phyloP scores from a whole-genome alignment of 2,329 filamentous ascomycete species.

The Fusarium sp. region DNA sequence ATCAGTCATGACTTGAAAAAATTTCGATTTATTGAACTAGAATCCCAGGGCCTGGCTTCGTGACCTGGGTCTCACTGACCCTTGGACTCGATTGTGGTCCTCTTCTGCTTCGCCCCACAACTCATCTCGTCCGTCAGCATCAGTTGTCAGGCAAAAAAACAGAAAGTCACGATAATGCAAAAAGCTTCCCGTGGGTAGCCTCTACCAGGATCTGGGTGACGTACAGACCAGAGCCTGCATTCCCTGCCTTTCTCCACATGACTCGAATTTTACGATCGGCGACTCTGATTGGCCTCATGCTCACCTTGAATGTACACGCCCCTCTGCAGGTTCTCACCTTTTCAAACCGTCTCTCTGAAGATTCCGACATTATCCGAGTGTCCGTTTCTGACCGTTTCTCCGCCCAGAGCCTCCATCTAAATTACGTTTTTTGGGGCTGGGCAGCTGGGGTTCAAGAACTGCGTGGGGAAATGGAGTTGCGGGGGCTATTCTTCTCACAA shows the following conservation, averaged over 20 bases:
- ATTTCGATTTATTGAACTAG: conserved; percentile 11
- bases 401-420: conserved; percentile 37
- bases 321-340: conserved; percentile 17
- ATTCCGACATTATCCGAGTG: conserved; percentile 38
- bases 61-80: conserved; percentile 9
- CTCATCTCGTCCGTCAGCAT: conserved; percentile 1
- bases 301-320: conserved; percentile 25
- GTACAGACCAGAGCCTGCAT: conserved; percentile 30
- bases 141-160: conserved; percentile 25
- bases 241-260: conserved; percentile 27
- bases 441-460: conserved; percentile 22
- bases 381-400: conserved; percentile 37
- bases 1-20: conserved; percentile 36
- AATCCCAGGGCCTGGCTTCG: neutral
- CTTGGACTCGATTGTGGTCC: conserved; percentile 3
- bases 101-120: conserved; percentile 12
- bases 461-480: conserved; percentile 30
- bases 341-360: conserved; percentile 1
- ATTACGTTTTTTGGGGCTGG: conserved; percentile 41
- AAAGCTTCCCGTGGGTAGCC: conserved; percentile 33
- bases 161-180: conserved; percentile 39
- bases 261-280: neutral
- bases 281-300: conserved; percentile 20
- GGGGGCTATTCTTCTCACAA: conserved; percentile 4
- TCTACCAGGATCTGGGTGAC: conserved; percentile 33